Conservation (phyloP, 108 stramenopile genomes). For the Heterococcus sp. region DNA sequence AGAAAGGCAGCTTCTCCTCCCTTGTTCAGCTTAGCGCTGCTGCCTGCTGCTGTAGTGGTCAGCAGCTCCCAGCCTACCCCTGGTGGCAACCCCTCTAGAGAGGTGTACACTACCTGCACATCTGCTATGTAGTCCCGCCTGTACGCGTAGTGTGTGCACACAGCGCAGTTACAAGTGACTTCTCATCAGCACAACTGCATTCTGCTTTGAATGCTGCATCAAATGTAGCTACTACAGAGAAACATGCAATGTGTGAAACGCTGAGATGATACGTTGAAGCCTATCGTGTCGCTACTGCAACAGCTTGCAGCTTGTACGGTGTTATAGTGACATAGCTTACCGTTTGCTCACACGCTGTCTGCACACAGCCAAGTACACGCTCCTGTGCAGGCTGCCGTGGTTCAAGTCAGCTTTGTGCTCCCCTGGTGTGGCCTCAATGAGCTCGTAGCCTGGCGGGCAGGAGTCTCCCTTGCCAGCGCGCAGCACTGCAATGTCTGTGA, state of each 20-base stretch:
- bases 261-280: too few species aligned
- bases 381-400: slow-evolving; percentile 16
- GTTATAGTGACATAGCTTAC: not conserved
- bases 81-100: slow-evolving; percentile 1
- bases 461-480: slow-evolving; percentile 26
- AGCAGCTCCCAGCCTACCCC: slow-evolving; percentile 35
- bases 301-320: too few species aligned
- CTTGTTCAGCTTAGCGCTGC: slow-evolving; percentile 25
- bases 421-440: slow-evolving; percentile 27
- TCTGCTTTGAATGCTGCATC: not conserved
- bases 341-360: slow-evolving; percentile 17
- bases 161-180: too few species aligned
- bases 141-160: not conserved
- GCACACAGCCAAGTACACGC: slow-evolving; percentile 24
- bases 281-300: too few species aligned
- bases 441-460: slow-evolving; percentile 43
- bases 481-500: slow-evolving; percentile 39
- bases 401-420: slow-evolving; percentile 36
- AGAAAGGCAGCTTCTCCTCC: slow-evolving; percentile 17
- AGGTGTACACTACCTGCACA: slow-evolving; percentile 24
- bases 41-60: slow-evolving; percentile 4
- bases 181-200: not conserved
- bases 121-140: slow-evolving; percentile 41
- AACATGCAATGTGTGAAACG: too few species aligned
- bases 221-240: not conserved